phyloP scores from a whole-genome alignment of 2,329 filamentous ascomycete species.

The Aspergillus sp. region DNA sequence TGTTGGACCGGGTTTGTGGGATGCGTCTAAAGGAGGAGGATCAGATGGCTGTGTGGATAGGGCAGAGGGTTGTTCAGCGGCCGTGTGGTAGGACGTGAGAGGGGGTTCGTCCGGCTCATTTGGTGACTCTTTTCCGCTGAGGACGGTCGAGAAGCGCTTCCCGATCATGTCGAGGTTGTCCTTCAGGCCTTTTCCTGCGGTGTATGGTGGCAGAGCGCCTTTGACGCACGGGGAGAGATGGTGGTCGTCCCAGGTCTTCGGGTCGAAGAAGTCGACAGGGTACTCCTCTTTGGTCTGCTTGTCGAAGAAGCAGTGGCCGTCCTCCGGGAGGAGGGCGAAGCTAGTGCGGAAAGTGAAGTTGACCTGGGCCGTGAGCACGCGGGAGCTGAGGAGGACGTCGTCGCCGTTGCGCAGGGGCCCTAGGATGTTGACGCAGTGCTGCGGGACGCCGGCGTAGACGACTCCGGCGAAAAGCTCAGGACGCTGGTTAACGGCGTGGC shows the following conservation, averaged over 20 bases:
- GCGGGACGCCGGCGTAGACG: constrained; percentile 73
- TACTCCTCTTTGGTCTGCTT: constrained; percentile 71
- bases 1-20: constrained; percentile 5
- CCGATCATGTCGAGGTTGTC: constrained; percentile 30
- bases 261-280: constrained; percentile 72
- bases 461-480: constrained; percentile 82
- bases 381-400: constrained; percentile 78
- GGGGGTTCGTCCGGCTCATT: neutral
- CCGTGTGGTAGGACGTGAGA: neutral
- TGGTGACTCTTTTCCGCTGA: constrained; percentile 11
- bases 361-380: constrained; percentile 81
- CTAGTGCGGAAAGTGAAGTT: constrained; percentile 86
- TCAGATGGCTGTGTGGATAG: too few relatives aligned
- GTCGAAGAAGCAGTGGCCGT: constrained; percentile 81
- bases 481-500: constrained; percentile 75
- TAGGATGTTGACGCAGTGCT: constrained; percentile 82
- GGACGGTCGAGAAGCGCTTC: constrained; percentile 28
- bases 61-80: too few relatives aligned
- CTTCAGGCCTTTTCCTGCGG: constrained; percentile 24
- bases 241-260: constrained; percentile 69
- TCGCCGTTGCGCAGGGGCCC: constrained; percentile 88
- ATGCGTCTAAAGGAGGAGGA: constrained; percentile 6
- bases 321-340: constrained; percentile 74
- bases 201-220: constrained; percentile 53
- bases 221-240: constrained; percentile 67